Base-by-base conservation (phyloP, 2,329 filamentous ascomycete species). In the Phaeosphaeria sp. region DNA sequence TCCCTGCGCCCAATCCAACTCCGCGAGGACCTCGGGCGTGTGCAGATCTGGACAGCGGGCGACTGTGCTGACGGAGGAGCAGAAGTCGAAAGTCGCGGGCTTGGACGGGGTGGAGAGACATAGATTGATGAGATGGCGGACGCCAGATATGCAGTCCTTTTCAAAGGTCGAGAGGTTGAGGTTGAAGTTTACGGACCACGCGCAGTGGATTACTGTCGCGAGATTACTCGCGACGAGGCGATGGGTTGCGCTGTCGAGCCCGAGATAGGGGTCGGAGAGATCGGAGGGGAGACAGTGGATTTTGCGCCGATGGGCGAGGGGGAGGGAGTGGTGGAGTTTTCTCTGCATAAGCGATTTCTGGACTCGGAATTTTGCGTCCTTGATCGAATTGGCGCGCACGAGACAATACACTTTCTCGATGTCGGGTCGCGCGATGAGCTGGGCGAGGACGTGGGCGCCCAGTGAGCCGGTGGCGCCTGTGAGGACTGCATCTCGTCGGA, bases 381-480 rank as follows among this genome's bases (percentile, higher is more conserved):
- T 64, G 1, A 68, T 57, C 13, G 71, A 71, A 0, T 72, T 65
- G 3, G 82, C 83, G 21, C 85, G 80, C 2, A 86, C 81, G 3
- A 87, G 78, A 53, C 83, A 85, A 74, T 84, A 84, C 1, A 87
- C 75, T 4, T 72, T 77, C 3, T 67, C 51, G 17, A 79, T 68
- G 33, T 74, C 63, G 18, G 68, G 43, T 2, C 67, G 69, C 22
- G 49, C 51, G 6, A 70, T 63, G 8, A 80, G 57, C 24, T 78
- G 73, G 5, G 71, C 66, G 1, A 87, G 78, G 1, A 89, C 78
- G 64, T 89, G 87, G 0, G 85, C 81, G 1, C 89, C 89, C 0
- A 91, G 79, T 2, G 87, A 89, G 0, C 89, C 89, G 0, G 89
- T 91, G 0, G 85, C 83, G 1, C 89, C 89, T 1, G 88, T 91